phyloP scores from a whole-genome alignment of 495 filamentous ascomycete genomes.

The Aspergillus cristatus region DNA sequence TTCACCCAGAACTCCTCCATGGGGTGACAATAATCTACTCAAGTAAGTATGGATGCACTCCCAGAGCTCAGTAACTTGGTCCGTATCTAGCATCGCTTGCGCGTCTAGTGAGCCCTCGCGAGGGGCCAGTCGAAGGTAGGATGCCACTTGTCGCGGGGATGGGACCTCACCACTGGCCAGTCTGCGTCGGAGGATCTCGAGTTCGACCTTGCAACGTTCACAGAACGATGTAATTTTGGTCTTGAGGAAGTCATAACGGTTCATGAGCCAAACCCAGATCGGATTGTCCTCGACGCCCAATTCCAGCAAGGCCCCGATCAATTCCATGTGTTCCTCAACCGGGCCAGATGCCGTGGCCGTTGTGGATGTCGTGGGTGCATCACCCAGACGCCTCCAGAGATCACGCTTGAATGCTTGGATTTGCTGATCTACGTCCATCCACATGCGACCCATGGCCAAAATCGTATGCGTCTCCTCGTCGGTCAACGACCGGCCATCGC shows the following conservation, averaged over 20 bases:
- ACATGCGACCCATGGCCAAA: constrained; percentile 85
- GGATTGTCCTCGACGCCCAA: constrained; percentile 92
- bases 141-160: constrained; percentile 54
- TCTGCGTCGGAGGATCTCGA: constrained; percentile 78
- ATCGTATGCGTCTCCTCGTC: constrained; percentile 78
- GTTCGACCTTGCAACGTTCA: constrained; percentile 77
- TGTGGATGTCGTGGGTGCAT: constrained; percentile 38
- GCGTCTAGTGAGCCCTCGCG: constrained; percentile 49
- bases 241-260: constrained; percentile 79
- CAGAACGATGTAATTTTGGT: constrained; percentile 68
- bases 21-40: constrained; percentile 55
- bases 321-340: constrained; percentile 77
- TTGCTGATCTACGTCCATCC: constrained; percentile 79
- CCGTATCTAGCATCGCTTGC: constrained; percentile 53
- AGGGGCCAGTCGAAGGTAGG: constrained; percentile 61
- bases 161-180: constrained; percentile 66
- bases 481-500: constrained; percentile 38
- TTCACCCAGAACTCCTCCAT: constrained; percentile 75
- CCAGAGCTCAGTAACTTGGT: constrained; percentile 81
- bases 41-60: constrained; percentile 68
- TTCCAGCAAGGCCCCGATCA: constrained; percentile 80
- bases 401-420: constrained; percentile 80
- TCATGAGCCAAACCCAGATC: constrained; percentile 89
- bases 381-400: constrained; percentile 70
- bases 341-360: constrained; percentile 32